These are phyloP conservation scores for Exophiala mesophila DNA, from an alignment of 2,329 filamentous ascomycete species.

Conservation along the genomic window DNA sequence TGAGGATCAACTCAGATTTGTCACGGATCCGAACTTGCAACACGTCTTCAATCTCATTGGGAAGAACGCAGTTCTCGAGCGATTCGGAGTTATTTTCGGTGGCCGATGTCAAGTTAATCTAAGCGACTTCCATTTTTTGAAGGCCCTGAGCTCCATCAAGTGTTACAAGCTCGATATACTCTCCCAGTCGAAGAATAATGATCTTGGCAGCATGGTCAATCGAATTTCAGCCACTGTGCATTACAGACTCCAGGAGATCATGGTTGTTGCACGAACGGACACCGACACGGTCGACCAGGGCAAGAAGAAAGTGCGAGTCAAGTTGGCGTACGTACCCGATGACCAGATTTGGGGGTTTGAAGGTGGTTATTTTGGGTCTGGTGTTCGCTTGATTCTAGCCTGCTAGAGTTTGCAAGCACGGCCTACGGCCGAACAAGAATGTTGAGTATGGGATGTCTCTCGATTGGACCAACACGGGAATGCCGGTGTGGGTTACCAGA, in stretches of 20 bases:
- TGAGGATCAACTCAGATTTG: slow-evolving; percentile 40
- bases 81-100: slow-evolving; percentile 39
- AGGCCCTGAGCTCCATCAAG: slow-evolving; percentile 41
- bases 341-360: no score
- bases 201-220: neutral
- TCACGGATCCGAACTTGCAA: slow-evolving; percentile 44
- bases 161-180: slow-evolving; percentile 37
- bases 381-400: no score
- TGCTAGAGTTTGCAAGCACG: no score
- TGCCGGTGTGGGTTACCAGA: no score
- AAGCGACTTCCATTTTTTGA: slow-evolving; percentile 38
- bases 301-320: slow-evolving; percentile 5
- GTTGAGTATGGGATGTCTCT: no score
- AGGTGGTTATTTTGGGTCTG: no score
- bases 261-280: slow-evolving; percentile 7
- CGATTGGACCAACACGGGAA: no score
- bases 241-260: slow-evolving; percentile 5
- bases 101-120: slow-evolving; percentile 35
- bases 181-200: neutral
- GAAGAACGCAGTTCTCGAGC: slow-evolving; percentile 38
- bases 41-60: slow-evolving; percentile 42
- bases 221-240: neutral
- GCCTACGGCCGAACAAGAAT: no score
- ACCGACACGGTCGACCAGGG: neutral
- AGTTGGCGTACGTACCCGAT: slow-evolving; percentile 11